These are phyloP conservation scores for Panicum miliaceum DNA, from an alignment of 176 grass and related monocot genomes.

Conservation along the genomic window DNA sequence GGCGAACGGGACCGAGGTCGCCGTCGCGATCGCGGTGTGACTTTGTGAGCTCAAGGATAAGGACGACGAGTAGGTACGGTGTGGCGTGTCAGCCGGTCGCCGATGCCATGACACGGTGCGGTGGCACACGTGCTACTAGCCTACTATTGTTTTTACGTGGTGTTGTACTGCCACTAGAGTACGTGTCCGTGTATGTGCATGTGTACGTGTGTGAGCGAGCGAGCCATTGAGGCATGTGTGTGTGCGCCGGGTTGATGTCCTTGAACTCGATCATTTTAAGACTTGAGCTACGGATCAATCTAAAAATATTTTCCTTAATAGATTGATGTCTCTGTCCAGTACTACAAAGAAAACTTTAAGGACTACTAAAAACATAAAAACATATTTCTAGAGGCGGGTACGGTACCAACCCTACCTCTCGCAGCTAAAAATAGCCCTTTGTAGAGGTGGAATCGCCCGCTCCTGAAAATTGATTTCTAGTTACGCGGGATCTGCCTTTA, in stretches of 20 bases:
- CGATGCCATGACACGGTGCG: conserved; percentile 16
- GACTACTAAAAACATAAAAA: too few species aligned
- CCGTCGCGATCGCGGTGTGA: conserved; percentile 9
- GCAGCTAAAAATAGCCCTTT: too few species aligned
- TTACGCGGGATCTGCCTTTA: too few species aligned
- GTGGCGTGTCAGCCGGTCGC: conserved; percentile 33
- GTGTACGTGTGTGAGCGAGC: conserved; percentile 13
- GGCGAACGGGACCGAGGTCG: not conserved
- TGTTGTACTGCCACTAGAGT: conserved; percentile 27
- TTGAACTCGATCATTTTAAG: conserved; percentile 26
- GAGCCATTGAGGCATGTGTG: conserved; percentile 17
- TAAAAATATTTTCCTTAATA: not conserved
- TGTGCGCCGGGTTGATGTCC: not conserved
- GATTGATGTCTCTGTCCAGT: not conserved
- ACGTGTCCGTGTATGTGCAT: not conserved
- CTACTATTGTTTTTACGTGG: not conserved
- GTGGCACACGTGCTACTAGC: not conserved
- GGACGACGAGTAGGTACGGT: conserved; percentile 48
- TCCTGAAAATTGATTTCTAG: too few species aligned
- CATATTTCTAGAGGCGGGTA: too few species aligned
- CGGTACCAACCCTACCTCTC: too few species aligned
- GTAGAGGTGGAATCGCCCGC: too few species aligned
- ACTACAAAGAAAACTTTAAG: too few species aligned
- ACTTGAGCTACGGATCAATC: not conserved
- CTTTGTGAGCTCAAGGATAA: conserved; percentile 31